A percentile compares a stretch with the other conserved stretches of the same genome.
phyloP scores from a whole-genome alignment of 2,329 filamentous ascomycete genomes.

The Diaporthe caulivora region DNA sequence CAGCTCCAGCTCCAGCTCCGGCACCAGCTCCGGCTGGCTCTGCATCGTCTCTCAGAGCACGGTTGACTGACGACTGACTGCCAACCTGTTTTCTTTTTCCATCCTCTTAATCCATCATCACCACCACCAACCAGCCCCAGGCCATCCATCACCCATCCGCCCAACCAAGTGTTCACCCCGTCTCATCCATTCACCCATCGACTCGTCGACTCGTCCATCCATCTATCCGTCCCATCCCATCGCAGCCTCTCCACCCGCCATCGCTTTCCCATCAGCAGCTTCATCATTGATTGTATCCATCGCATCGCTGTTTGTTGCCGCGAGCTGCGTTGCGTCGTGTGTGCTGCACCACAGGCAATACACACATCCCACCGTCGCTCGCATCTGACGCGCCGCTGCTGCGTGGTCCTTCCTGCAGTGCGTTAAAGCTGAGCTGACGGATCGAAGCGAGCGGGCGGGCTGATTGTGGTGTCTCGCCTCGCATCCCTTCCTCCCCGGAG shows the following conservation, averaged over 20 bases:
- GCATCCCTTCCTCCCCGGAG: slow-evolving; percentile 22
- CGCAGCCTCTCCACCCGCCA: slow-evolving; percentile 3
- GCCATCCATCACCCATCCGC: neutral
- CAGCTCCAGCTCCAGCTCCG: slow-evolving; percentile 34
- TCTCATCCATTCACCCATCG: neutral
- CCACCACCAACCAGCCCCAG: slow-evolving; percentile 4
- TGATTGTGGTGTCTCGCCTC: slow-evolving; percentile 30
- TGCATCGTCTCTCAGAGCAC: slow-evolving; percentile 11
- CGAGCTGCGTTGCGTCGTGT: slow-evolving; percentile 4
- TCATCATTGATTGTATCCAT: neutral
- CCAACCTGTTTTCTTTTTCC: slow-evolving; percentile 14
- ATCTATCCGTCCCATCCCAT: neutral
- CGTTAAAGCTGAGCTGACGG: slow-evolving; percentile 21
- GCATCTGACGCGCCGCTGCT: slow-evolving; percentile 2
- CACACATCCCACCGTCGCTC: neutral
- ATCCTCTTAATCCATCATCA: neutral
- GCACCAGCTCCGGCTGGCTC: slow-evolving; percentile 8
- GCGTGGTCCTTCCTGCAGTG: slow-evolving; percentile 18
- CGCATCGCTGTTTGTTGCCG: neutral
- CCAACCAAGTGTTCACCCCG: neutral
- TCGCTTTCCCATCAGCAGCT: neutral
- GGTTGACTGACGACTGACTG: neutral
- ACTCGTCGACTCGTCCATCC: neutral
- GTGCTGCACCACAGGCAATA: neutral
- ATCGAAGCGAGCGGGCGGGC: neutral